These are phyloP conservation scores for Umbelopsis sp. DNA, from an alignment of 192 early-diverging fungal species.

Conservation along the genomic window DNA sequence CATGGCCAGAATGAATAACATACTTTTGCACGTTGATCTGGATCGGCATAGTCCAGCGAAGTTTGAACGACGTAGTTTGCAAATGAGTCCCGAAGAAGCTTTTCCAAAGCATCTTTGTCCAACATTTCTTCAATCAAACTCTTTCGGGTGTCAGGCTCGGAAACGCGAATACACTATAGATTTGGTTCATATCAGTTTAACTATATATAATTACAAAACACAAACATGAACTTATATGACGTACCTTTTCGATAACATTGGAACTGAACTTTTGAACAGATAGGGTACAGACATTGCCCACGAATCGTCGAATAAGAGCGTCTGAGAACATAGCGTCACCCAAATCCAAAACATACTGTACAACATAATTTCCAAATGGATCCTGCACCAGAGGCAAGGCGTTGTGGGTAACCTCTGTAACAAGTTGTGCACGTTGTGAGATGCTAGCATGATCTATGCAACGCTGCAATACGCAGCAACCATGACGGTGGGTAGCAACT, in stretches of 20 bases:
- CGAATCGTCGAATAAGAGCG: constrained; percentile 70
- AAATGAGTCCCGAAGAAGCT: constrained; percentile 82
- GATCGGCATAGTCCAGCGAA: constrained; percentile 79
- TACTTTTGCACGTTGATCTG: constrained; percentile 64
- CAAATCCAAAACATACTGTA: constrained; percentile 89
- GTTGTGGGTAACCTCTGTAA: constrained; percentile 72
- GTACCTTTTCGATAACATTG: constrained; percentile 91
- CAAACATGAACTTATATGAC: neutral
- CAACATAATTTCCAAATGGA: constrained; percentile 92
- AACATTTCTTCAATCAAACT: constrained; percentile 76
- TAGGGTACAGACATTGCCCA: constrained; percentile 72
- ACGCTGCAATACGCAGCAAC: constrained; percentile 89
- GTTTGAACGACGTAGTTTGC: constrained; percentile 94
- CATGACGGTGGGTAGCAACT: constrained; percentile 89
- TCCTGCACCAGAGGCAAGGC: constrained; percentile 83
- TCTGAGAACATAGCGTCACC: constrained; percentile 68
- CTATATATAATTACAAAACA: neutral
- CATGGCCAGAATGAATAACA: neutral
- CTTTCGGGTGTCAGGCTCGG: constrained; percentile 68
- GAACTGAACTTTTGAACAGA: constrained; percentile 92
- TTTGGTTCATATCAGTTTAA: neutral
- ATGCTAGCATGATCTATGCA: constrained; percentile 84
- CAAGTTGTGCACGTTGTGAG: constrained; percentile 67
- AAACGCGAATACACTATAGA: constrained; percentile 74
- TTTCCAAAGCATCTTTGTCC: constrained; percentile 73